Evolutionary conservation across 192 early-diverging fungal genomes (phyloP).

Genomic region (Entophlyctis luteolus): DNA sequence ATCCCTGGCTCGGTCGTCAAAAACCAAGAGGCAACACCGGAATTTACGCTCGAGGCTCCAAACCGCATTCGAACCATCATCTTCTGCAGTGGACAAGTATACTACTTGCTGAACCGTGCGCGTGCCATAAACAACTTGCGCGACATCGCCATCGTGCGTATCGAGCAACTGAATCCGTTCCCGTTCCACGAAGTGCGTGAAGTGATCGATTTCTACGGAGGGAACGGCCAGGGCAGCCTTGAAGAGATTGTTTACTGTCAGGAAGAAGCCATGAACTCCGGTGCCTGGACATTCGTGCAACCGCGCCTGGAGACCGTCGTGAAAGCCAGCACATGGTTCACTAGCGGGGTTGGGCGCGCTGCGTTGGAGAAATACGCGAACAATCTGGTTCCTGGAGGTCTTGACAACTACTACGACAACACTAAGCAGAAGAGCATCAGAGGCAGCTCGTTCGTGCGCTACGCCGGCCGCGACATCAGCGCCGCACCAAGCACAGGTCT

Average conservation of each 20-base stretch:
- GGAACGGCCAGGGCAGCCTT: constrained; percentile 37
- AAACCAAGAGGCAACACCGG: constrained; percentile 1
- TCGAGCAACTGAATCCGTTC: constrained; percentile 95
- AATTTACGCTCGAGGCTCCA: constrained; percentile 66
- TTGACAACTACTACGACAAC: constrained; percentile 38
- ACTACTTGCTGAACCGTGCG: constrained; percentile 86
- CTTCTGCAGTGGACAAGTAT: constrained; percentile 95
- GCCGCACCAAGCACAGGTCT: constrained; percentile 78
- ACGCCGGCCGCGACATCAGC: constrained; percentile 84
- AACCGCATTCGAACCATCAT: constrained; percentile 89
- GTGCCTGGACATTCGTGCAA: constrained; percentile 83
- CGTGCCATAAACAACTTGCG: constrained; percentile 86
- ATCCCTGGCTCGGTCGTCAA: background rate
- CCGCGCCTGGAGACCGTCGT: constrained; percentile 82
- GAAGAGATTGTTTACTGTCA: constrained; percentile 91
- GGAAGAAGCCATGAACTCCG: constrained; percentile 94
- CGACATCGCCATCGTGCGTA: constrained; percentile 84
- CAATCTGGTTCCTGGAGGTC: constrained; percentile 39
- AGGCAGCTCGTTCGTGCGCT: constrained; percentile 51
- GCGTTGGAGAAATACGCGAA: constrained; percentile 34
- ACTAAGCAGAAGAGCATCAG: constrained; percentile 37
- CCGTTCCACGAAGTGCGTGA: constrained; percentile 86
- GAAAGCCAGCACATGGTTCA: constrained; percentile 64
- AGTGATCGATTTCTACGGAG: constrained; percentile 82
- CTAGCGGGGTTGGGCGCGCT: constrained; percentile 53